Evolutionary conservation across 805 yeast genomes (phyloP), one percentile per base, ranked within the genome.

Genomic region (Yarrowia sp.): DNA sequence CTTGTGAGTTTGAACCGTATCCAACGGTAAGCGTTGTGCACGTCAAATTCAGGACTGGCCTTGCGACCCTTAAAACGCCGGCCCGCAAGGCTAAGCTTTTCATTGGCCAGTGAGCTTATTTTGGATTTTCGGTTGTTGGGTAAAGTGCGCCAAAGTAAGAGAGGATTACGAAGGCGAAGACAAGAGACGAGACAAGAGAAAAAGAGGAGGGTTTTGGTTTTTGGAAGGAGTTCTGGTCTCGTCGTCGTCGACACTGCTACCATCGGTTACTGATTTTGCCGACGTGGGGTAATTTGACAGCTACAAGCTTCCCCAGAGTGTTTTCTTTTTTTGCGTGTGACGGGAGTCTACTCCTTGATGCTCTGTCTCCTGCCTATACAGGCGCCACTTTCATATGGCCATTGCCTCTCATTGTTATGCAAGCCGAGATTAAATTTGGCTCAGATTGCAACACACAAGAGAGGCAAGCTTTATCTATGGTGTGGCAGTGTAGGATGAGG

Each of bases 401-500:
- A 26, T 19, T 19, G 58, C 10, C 11, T 19, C 26, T 19, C 35
- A 53, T 56, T 56, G 63, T 56, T 41, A 56, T 56, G 63, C 63
- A 41, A 38, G 3, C 63, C 46, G 63, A 56, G 63, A 56, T 26
- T 56, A 56, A 41, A 10, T 56, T 56, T 41, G 14, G 36, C 15
- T 41, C 40, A 22, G 35, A 14, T 42, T 55, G 45, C 36, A 36
- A 38, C 38, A 36, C 43, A 53, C 40, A 41, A 26, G 22, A 41
- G 48, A 41, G 48, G 4, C 2, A 41, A 22, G 48, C 63, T 56
- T 41, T 56, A 42, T 41, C 63, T 3, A 26, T 56, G 61, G 61
- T n/a, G 63, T 56, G 63, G 63, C 63, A 56, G 63, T 56, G 63
- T 55, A 22, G 46, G 46, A 40, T 22, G 61, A 40, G 46, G 58